These are phyloP conservation scores for Sporothrix humicola DNA, from an alignment of 2,329 filamentous ascomycete species.

Conservation along the genomic window DNA sequence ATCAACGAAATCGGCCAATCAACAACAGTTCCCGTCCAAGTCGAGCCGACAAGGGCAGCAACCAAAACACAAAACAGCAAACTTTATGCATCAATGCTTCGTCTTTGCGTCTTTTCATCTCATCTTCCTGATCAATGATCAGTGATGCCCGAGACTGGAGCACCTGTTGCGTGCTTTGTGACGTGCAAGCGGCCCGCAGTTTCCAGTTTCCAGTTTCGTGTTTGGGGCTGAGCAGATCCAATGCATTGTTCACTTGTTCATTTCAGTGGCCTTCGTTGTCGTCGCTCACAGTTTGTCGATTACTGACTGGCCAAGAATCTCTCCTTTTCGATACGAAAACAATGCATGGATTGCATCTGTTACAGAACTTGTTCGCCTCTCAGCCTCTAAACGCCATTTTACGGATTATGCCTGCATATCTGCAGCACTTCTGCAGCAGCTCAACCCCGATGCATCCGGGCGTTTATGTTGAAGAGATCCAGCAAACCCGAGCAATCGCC, in stretches of 20 bases:
- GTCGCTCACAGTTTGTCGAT: no score
- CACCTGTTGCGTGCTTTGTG: constrained; percentile 21
- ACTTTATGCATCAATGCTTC: constrained; percentile 25
- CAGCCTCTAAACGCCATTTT: background rate
- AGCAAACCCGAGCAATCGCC: background rate
- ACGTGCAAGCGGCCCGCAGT: constrained; percentile 21
- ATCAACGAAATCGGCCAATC: background rate
- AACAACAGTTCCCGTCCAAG: no score
- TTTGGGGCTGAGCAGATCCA: constrained; percentile 28
- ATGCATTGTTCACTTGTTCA: background rate
- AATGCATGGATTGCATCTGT: background rate
- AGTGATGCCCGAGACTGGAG: background rate
- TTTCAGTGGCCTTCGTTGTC: background rate
- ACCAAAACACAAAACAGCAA: background rate
- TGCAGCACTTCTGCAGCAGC: no score
- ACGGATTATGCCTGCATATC: no score
- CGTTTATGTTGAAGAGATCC: background rate
- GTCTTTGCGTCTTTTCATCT: background rate
- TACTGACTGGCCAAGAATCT: background rate
- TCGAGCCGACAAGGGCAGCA: background rate
- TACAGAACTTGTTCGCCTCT: background rate
- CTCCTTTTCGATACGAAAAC: background rate
- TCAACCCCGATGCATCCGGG: background rate
- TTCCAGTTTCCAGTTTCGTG: constrained; percentile 5
- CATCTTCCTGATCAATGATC: background rate